Conservation (phyloP, 495 filamentous ascomycete genomes). For the Podospora sp. region DNA sequence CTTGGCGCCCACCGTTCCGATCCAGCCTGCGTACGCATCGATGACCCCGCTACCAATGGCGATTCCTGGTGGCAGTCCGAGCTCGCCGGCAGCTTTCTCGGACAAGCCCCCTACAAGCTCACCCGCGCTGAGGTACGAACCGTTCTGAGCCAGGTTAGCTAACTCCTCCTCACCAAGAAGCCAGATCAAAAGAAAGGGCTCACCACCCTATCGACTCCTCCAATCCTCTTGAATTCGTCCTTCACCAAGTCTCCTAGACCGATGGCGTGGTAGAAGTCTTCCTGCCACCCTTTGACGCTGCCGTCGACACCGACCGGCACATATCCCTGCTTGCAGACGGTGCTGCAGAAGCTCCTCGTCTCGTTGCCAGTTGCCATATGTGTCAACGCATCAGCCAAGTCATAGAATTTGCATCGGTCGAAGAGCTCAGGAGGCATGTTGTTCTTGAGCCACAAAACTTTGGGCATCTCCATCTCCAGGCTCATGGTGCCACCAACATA, state of each 20-base stretch:
- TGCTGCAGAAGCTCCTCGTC: conserved; percentile 87
- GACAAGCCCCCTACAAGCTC: conserved; percentile 84
- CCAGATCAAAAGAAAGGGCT: conserved; percentile 47
- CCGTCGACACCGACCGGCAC: conserved; percentile 95
- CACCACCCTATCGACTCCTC: conserved; percentile 92
- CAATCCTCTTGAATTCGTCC: conserved; percentile 87
- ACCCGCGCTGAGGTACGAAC: conserved; percentile 84
- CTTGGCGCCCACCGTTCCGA: conserved; percentile 96
- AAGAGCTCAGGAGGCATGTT: conserved; percentile 94
- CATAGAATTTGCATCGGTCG: conserved; percentile 92
- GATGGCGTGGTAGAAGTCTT: conserved; percentile 84
- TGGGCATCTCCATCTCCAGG: conserved; percentile 98
- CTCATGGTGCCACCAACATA: conserved; percentile 98
- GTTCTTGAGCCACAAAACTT: conserved; percentile 96
- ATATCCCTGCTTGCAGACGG: conserved; percentile 94
- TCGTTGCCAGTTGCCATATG: conserved; percentile 95
- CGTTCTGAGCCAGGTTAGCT: conserved; percentile 64
- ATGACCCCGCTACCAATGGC: conserved; percentile 95
- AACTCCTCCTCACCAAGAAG: conserved; percentile 11
- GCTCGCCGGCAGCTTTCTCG: conserved; percentile 76
- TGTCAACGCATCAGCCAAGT: conserved; percentile 89
- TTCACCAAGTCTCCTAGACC: conserved; percentile 79
- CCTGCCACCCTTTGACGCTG: conserved; percentile 97
- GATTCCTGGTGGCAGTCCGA: conserved; percentile 85
- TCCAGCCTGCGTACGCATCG: conserved; percentile 97